phyloP scores from a whole-genome alignment of 1,284 basidiomycete species.

The Xanthoconium separans region DNA sequence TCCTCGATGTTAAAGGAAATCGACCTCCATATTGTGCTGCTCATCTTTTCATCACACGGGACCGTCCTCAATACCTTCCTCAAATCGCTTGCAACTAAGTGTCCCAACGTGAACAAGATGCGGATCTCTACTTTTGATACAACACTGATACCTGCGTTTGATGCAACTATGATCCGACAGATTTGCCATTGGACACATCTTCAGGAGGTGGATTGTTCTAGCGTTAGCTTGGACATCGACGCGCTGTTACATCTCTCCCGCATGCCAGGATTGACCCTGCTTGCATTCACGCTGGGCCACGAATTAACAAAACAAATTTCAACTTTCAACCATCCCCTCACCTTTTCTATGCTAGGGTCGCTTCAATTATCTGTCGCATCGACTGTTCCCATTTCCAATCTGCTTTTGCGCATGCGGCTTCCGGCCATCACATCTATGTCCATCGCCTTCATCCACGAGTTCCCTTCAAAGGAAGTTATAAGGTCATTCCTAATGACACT shows the following conservation, averaged over 20 bases:
- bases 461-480: neutral
- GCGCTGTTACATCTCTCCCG: neutral
- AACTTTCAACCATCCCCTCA: neutral
- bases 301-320: neutral
- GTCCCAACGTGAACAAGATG: neutral
- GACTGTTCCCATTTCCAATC: neutral
- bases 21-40: neutral
- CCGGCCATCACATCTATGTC: neutral
- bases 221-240: neutral
- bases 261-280: neutral
- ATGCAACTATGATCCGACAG: neutral
- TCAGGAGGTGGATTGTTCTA: neutral
- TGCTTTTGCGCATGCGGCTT: neutral
- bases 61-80: neutral
- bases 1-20: neutral
- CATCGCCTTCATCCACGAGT: neutral
- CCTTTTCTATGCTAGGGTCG: neutral
- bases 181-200: slow-evolving; percentile 2
- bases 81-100: neutral
- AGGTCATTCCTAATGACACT: neutral
- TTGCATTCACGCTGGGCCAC: neutral
- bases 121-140: neutral
- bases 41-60: neutral
- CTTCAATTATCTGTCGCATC: neutral
- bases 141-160: neutral